Base-by-base conservation (phyloP, 2,329 filamentous ascomycete species). In the Cytospora paraplurivora region DNA sequence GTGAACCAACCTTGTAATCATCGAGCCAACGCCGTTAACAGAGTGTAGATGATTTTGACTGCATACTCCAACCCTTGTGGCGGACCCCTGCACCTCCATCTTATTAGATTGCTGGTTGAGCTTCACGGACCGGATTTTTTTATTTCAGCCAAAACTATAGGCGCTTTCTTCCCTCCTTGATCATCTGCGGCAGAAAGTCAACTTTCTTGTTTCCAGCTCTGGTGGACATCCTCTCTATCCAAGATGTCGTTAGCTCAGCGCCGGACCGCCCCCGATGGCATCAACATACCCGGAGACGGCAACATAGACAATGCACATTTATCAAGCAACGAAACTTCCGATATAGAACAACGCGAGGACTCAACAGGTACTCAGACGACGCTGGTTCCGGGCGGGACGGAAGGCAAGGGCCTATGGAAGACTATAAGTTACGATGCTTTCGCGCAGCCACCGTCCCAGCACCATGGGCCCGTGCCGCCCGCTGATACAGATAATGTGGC, bases 401-500 rank as follows among this genome's bases (percentile, higher is more conserved):
- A 64, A 27, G 56, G 59, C 8, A 56, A 66, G 19, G 62, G 56
- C 10, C 37, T 66, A 15, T 66, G 64, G 64, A 62, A 59, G 7
- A 59, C 38, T 6, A 52, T 66, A 34, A 66, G 54, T 49, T 66
- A 66, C 33, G 64, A 66, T 34, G 55, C 64, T 17, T 66, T 66
- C 13, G 50, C 56, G 11, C 62, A 55, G 27, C 38, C 53, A 4
- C 49, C 35, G 2, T 57, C 52, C 4, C 53, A 54, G 27, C 64
- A 66, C 13, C 64, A 62, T 49, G 62, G 56, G 34, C 44, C 56
- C 13, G 56, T 64, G 19, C 50, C 62, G 21, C 41, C 54, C 8
- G 64, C 64, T 38, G 32, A 44, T 5, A 32, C 19, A 8, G 62
- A 65, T 11, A 59, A 71, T 55, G 60, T 70, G 11, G 68, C 72